Evolutionary conservation across 805 yeast species (phyloP).

Genomic region (Wickerhamiella australiensis): DNA sequence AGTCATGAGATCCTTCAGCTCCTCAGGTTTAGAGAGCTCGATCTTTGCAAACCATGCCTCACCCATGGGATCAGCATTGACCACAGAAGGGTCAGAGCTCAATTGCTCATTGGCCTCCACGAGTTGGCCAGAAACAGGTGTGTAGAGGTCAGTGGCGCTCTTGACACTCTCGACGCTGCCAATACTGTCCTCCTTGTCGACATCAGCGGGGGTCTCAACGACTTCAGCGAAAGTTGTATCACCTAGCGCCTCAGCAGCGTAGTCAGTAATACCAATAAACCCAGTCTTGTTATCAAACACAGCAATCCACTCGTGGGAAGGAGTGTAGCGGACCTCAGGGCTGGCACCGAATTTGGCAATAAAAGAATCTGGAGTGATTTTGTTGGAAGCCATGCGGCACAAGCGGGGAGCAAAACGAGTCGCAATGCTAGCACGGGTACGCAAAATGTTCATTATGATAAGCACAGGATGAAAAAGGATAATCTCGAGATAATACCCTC

Average conservation of each 20-base stretch:
- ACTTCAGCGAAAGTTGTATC: slow-evolving; percentile 91
- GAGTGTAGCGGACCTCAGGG: slow-evolving; percentile 43
- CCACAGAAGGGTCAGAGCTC: slow-evolving; percentile 58
- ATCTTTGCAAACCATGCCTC: slow-evolving; percentile 86
- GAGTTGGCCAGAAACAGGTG: slow-evolving; percentile 73
- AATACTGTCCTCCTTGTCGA: slow-evolving; percentile 64
- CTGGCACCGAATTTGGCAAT: slow-evolving; percentile 23
- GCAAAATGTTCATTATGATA: slow-evolving; percentile 3
- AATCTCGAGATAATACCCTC: neutral
- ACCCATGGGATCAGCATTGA: slow-evolving; percentile 86
- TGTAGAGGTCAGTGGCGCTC: slow-evolving; percentile 82
- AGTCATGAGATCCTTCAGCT: slow-evolving; percentile 25
- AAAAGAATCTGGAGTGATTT: slow-evolving; percentile 23
- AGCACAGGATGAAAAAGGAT: neutral
- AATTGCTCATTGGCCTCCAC: slow-evolving; percentile 57
- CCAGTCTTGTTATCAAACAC: slow-evolving; percentile 67
- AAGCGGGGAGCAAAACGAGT: neutral
- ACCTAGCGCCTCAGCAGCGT: slow-evolving; percentile 93
- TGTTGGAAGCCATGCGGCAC: slow-evolving; percentile 22
- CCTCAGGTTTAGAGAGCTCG: slow-evolving; percentile 37
- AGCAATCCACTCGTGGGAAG: slow-evolving; percentile 93
- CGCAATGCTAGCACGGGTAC: slow-evolving; percentile 2
- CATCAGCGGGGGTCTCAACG: slow-evolving; percentile 55
- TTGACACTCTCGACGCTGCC: slow-evolving; percentile 94
- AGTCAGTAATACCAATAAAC: slow-evolving; percentile 81